phyloP scores from a whole-genome alignment of 192 early-diverging fungal species.

The Coemansia sp. region DNA sequence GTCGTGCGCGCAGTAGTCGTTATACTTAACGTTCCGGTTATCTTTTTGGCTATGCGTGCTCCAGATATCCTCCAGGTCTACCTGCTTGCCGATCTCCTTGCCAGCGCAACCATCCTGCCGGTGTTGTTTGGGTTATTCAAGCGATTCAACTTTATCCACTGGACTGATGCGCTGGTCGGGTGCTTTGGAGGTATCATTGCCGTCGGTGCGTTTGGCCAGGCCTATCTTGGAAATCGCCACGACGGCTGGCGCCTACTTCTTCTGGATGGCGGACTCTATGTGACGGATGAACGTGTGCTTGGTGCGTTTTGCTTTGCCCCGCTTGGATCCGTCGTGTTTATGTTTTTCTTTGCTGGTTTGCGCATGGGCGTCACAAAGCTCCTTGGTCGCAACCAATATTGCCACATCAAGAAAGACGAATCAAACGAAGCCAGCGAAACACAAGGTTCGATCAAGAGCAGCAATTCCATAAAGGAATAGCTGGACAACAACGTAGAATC shows the following conservation, averaged over 20 bases:
- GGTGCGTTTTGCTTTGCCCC: conserved; percentile 62
- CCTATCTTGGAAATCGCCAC: conserved; percentile 53
- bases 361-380: conserved; percentile 29
- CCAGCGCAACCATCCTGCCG: conserved; percentile 61
- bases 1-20: conserved; percentile 49
- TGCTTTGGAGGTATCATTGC: conserved; percentile 59
- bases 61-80: conserved; percentile 65
- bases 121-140: conserved; percentile 58
- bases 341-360: conserved; percentile 40
- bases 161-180: conserved; percentile 57
- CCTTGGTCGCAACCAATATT: conserved; percentile 35
- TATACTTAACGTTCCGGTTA: conserved; percentile 56
- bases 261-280: conserved; percentile 57
- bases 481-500: too few relatives aligned
- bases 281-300: conserved; percentile 58
- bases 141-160: conserved; percentile 56
- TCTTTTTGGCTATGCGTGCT: conserved; percentile 60
- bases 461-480: neutral
- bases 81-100: conserved; percentile 65
- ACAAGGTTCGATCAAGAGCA: neutral
- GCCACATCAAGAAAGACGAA: conserved; percentile 18
- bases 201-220: conserved; percentile 58
- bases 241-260: conserved; percentile 56
- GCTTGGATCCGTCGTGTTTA: conserved; percentile 49
- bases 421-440: neutral